Base-by-base conservation (phyloP, 352 stramenopile genomes). In the Phytophthora fragariaefolia region DNA sequence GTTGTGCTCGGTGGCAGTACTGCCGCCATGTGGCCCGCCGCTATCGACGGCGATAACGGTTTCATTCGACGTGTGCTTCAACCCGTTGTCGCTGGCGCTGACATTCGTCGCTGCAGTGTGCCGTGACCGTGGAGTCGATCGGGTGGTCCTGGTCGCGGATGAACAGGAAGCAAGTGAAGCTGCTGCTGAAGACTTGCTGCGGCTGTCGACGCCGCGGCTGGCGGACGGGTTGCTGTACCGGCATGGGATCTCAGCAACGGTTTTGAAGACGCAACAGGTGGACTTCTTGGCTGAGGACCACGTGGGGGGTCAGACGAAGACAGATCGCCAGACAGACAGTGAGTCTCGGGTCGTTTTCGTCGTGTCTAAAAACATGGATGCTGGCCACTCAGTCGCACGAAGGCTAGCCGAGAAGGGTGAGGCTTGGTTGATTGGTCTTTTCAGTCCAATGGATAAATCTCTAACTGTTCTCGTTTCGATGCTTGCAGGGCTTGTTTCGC, bases 1-100 rank as follows among this genome's bases (percentile, higher is more conserved):
- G n/a, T 32, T 73, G 38, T 76, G 46, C 27, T 69, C 63, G 9
- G 71, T 79, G 46, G 71, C 63, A 43, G 58, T 76, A 4, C 23
- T 77, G 7, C 65, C 70, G n/a, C 27, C 38, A 8, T 36, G 10
- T 48, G 60, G 56, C 10, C 46, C 48, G 6, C 30, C 52, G 6
- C 12, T 77, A 30, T 47, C 60, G 18, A 27, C 22, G 30, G 50
- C 62, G 28, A 40, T 57, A 23, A 38, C 36, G 3, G 56, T 63
- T 45, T 40, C 40, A 6, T 69, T 76, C 26, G 70, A 78, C 32
- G 66, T 81, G 34, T 66, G 30, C 30, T 76, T 78, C 42, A 78
- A 74, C 45, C 69, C 73, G n/a, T 51, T 81, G 58, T 78, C 73
- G 24, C 63, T 66, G 3, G 66, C 69, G 10, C n/a, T 81, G 27